Base-by-base conservation (phyloP, 164 flowering plant species). In the Nelumbo lutea region DNA sequence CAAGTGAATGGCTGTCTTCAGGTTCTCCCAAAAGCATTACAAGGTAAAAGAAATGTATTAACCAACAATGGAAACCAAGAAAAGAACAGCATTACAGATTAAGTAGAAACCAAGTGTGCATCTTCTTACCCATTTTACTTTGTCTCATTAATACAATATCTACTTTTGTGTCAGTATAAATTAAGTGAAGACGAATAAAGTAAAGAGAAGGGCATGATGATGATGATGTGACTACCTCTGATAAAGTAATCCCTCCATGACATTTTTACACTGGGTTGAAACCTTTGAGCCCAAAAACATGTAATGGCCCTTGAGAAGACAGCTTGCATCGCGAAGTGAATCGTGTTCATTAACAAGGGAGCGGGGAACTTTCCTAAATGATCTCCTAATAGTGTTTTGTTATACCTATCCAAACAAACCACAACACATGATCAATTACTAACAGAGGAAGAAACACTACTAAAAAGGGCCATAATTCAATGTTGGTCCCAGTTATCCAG, bases 301-400 rank as follows among this genome's bases (percentile, higher is more conserved):
- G 90, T 80, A 58, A 96, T 96, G 62, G 63, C 78, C 57, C 80
- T 88, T 15, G 99, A 91, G 58, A 96, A 70, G 72, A 86, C 78
- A 73, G 99, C 99, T 93, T 96, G 99, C 99, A 96, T 86, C 14
- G 82, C 41, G 61, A 96, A 96, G 77, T 96, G 99, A 64, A 96
- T 78, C 43, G 95, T 88, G 76, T 93, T 96, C 99, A 96, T 93
- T 83, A 96, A 74, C 71, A 96, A 76, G 10, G 99, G 99, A 78
- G 99, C 99, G 3, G 99, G 99, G 73, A 96, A 96, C 74, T 80
- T 89, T 68, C 99, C 98, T 84, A 96, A 62, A 66, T 96, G 73
- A 77, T 96, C 98, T 69, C 99, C 99, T 66, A 96, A 76, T 48
- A 96, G 77, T 66, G 86, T 82, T 80, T 96, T 96, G 75, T 96